Conservation (phyloP, 805 yeast species). For the Yarrowia hollandica region DNA sequence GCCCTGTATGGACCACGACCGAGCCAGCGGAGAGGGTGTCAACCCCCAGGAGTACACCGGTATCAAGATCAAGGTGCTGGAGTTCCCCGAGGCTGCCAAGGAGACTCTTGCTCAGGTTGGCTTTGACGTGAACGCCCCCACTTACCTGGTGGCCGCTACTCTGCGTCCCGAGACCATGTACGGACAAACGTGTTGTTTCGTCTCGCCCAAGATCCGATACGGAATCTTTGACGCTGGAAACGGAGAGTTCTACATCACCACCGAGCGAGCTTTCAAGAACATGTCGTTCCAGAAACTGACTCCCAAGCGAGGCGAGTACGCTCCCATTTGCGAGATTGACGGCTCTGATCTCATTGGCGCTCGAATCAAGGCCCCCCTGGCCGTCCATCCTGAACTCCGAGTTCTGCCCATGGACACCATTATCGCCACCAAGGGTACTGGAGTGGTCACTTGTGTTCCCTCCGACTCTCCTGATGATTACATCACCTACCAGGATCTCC, state of each 20-base stretch:
- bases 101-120: slow-evolving; percentile 44
- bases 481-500: slow-evolving; percentile 79
- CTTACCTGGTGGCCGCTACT: slow-evolving; percentile 91
- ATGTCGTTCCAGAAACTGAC: slow-evolving; percentile 94
- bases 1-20: slow-evolving; percentile 99
- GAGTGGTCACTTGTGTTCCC: slow-evolving; percentile 98
- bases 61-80: slow-evolving; percentile 74
- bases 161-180: slow-evolving; percentile 99
- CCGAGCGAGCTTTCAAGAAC: slow-evolving; percentile 95
- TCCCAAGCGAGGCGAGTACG: slow-evolving; percentile 78
- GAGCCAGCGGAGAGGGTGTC: slow-evolving; percentile 96
- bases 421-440: slow-evolving; percentile 88
- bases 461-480: slow-evolving; percentile 98
- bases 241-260: slow-evolving; percentile 73
- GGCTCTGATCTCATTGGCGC: slow-evolving; percentile 85
- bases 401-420: slow-evolving; percentile 98
- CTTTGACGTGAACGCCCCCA: slow-evolving; percentile 51
- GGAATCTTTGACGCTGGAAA: slow-evolving; percentile 87
- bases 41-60: slow-evolving; percentile 96
- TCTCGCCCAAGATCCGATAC: slow-evolving; percentile 88
- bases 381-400: slow-evolving; percentile 66
- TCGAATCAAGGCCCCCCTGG: slow-evolving; percentile 79
- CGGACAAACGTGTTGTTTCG: slow-evolving; percentile 98
- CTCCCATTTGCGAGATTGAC: slow-evolving; percentile 56
- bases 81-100: slow-evolving; percentile 60